Evolutionary conservation across 176 grass and related monocot genomes (phyloP).

Genomic region (Melocanna baccifera): DNA sequence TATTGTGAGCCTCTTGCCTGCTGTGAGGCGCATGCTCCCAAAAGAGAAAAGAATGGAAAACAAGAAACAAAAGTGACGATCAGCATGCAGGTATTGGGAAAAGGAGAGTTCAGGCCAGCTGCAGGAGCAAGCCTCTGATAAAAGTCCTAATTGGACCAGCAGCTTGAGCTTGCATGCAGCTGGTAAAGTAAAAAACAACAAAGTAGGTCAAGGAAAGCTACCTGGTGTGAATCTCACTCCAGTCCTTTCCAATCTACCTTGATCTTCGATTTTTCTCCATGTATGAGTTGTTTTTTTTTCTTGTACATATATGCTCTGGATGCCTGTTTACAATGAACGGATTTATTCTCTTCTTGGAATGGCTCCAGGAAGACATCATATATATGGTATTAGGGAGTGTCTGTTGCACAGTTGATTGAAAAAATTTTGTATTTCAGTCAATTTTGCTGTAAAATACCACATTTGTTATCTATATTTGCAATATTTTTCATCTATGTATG

Average conservation of each 20-base stretch:
- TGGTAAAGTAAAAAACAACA: conserved; percentile 41
- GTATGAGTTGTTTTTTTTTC: not conserved
- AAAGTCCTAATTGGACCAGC: conserved; percentile 47
- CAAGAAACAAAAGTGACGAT: conserved; percentile 42
- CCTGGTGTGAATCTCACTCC: conserved; percentile 37
- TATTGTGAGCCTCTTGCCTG: not conserved
- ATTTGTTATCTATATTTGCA: too few species aligned
- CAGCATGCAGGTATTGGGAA: conserved; percentile 26
- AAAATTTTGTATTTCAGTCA: too few species aligned
- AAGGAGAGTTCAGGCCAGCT: conserved; percentile 18
- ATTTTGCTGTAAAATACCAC: too few species aligned
- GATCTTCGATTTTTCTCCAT: conserved; percentile 25
- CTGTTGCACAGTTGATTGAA: too few species aligned
- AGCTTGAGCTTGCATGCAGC: conserved; percentile 20
- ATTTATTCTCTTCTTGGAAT: not conserved
- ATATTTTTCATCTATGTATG: too few species aligned
- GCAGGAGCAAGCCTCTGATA: conserved; percentile 32
- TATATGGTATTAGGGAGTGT: not conserved
- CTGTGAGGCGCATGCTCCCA: not conserved
- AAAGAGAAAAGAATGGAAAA: conserved; percentile 21
- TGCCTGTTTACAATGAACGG: not conserved
- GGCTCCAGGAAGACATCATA: not conserved
- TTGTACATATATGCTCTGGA: not conserved
- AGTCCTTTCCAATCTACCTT: conserved; percentile 42
- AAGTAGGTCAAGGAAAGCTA: conserved; percentile 35